Base-by-base conservation (phyloP, 225 moss, liverwort and hornwort genomes). In the Sphagnum contortum region DNA sequence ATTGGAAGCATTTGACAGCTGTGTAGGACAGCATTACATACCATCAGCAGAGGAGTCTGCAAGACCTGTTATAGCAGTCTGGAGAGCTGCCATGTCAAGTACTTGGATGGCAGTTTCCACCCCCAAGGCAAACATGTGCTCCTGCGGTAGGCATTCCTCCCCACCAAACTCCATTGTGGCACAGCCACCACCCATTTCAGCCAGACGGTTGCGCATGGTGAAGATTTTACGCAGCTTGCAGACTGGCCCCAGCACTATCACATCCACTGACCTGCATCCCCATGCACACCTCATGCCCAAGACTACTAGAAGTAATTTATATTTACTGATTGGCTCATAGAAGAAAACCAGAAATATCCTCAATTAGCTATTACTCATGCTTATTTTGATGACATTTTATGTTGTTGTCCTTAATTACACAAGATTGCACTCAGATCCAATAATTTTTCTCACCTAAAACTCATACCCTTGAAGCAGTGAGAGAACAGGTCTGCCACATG, bases 221-320 rank as follows among this genome's bases (percentile, higher is more conserved):
- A 96, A 96, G 54, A 96, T 78, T 68, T 90, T 96, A 2, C 95
- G 77, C 47, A 92, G 69, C 51, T 96, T 96, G 62, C 95, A 96
- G 50, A 88, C 68, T 0, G 88, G 90, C n/a, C 88, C 83, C 5
- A 96, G 66, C 5, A 89, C 65, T 68, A 96, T 90, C 57, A 73
- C 73, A 47, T 96, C 95, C 69, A 88, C 74, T 0, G 90, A 96
- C 58, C 95, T 96, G 73, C 53, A 13, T 14, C 29, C 57, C 55
- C 66, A 4, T 54, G 6, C 11, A 12, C 44, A 13, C 1, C 29
- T 29, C 29, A 29, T 29, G 1, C 29, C 29, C 29, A 29, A 29
- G 29, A 29, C 29, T 29, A 58, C 12, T 13, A 58, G 58, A 44
- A 57, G 5, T 12, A 3, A 9, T 13, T 58, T 58, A 55, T 12